phyloP scores from a whole-genome alignment of 1,139 yeast genomes.

The Ashbya aceris region DNA sequence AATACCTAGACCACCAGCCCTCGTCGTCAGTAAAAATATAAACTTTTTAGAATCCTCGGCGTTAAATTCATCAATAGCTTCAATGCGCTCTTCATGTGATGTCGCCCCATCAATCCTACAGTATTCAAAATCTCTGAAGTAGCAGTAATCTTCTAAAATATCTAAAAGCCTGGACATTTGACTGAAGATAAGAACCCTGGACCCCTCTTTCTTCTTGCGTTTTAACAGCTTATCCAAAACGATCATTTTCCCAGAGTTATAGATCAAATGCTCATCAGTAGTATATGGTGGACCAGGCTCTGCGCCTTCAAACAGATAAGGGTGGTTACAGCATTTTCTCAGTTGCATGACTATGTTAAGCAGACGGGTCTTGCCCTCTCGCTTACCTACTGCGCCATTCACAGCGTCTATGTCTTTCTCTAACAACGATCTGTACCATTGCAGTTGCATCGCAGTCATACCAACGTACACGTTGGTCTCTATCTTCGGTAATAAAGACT shows the following conservation, averaged over 20 bases:
- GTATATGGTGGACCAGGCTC: conserved; percentile 99
- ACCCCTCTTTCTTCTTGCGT: conserved; percentile 66
- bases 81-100: conserved; percentile 83
- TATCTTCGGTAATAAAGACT: conserved; percentile 78
- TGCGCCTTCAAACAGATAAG: conserved; percentile 94
- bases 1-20: conserved; percentile 99
- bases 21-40: conserved; percentile 77
- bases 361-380: conserved; percentile 84
- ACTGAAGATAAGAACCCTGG: conserved; percentile 83
- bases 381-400: conserved; percentile 79
- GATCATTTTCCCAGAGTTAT: conserved; percentile 83
- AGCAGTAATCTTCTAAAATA: conserved; percentile 87
- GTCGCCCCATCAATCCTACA: conserved; percentile 96
- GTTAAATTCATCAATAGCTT: conserved; percentile 88
- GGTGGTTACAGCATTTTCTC: conserved; percentile 94
- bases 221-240: conserved; percentile 75
- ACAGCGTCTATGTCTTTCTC: conserved; percentile 96
- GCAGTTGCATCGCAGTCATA: conserved; percentile 88
- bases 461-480: conserved; percentile 87
- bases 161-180: conserved; percentile 93
- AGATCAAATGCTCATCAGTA: conserved; percentile 87
- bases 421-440: conserved; percentile 80
- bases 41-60: conserved; percentile 76
- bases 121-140: conserved; percentile 71
- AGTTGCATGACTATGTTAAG: conserved; percentile 94